Conservation (phyloP, 2,329 filamentous ascomycete genomes). For the Mollisiaceae sp. region DNA sequence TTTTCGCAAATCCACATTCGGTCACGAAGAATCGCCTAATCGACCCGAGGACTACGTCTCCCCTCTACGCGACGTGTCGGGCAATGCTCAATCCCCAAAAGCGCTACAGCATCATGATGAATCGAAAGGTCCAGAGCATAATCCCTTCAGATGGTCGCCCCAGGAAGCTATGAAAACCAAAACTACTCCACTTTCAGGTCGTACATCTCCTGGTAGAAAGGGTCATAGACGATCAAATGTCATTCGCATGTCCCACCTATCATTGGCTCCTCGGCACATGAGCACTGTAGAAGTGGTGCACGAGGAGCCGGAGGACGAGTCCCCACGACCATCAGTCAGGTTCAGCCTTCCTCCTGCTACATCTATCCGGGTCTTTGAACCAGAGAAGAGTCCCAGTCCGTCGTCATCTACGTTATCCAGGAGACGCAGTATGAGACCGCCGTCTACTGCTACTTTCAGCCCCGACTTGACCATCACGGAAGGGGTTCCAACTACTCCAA, state of each 20-base stretch:
- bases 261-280: constrained; percentile 21
- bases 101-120: constrained; percentile 1
- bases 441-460: constrained; percentile 34
- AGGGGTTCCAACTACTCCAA: constrained; percentile 2
- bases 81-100: constrained; percentile 28
- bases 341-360: constrained; percentile 20
- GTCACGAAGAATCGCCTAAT: constrained; percentile 27
- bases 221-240: constrained; percentile 38
- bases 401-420: constrained; percentile 21
- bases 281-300: constrained; percentile 34
- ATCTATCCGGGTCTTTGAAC: constrained; percentile 20
- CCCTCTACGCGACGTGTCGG: constrained; percentile 33
- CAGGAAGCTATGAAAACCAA: constrained; percentile 32
- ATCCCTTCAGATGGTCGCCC: constrained; percentile 39
- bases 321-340: constrained; percentile 16
- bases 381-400: constrained; percentile 26
- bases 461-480: constrained; percentile 19
- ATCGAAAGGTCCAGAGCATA: constrained; percentile 16
- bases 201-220: constrained; percentile 22
- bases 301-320: constrained; percentile 36
- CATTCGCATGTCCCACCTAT: constrained; percentile 36
- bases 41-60: constrained; percentile 24
- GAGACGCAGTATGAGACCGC: constrained; percentile 26
- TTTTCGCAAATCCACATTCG: constrained; percentile 38
- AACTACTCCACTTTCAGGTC: constrained; percentile 23